Conservation (phyloP, 768 basidiomycete genomes). For the Auricularia sp. region DNA sequence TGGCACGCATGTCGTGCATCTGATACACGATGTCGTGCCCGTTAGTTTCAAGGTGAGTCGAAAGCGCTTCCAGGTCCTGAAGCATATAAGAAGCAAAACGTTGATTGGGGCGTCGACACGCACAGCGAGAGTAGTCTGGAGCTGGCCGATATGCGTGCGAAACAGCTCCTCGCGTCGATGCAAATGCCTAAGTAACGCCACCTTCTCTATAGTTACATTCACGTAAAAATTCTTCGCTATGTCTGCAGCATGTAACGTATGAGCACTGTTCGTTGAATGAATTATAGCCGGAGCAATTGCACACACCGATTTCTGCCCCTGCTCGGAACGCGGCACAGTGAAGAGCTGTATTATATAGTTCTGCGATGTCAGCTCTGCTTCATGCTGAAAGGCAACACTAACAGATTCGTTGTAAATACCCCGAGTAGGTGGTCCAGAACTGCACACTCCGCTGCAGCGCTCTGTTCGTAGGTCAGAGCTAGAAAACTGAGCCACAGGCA, state of each 20-base stretch:
- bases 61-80: too few relatives aligned
- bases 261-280: neutral
- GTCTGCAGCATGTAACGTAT: slow-evolving; percentile 27
- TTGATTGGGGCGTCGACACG: neutral
- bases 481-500: neutral
- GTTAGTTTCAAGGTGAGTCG: too few relatives aligned
- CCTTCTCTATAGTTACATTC: slow-evolving; percentile 53
- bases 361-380: neutral
- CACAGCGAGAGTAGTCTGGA: neutral
- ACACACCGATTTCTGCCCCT: slow-evolving; percentile 64
- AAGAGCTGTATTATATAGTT: slow-evolving; percentile 39
- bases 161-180: slow-evolving; percentile 29
- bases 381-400: too few relatives aligned
- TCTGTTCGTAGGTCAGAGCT: slow-evolving; percentile 24
- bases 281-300: neutral
- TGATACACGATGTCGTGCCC: too few relatives aligned
- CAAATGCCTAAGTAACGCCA: slow-evolving; percentile 38
- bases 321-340: slow-evolving; percentile 65
- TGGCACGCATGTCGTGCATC: too few relatives aligned
- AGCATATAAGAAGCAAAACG: too few relatives aligned
- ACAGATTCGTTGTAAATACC: slow-evolving; percentile 73
- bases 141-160: neutral
- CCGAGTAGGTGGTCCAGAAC: slow-evolving; percentile 80
- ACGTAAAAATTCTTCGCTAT: slow-evolving; percentile 55
- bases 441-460: slow-evolving; percentile 70